Conservation (phyloP, 176 grass and related monocot species). For the Puccinellia tenuiflora region DNA sequence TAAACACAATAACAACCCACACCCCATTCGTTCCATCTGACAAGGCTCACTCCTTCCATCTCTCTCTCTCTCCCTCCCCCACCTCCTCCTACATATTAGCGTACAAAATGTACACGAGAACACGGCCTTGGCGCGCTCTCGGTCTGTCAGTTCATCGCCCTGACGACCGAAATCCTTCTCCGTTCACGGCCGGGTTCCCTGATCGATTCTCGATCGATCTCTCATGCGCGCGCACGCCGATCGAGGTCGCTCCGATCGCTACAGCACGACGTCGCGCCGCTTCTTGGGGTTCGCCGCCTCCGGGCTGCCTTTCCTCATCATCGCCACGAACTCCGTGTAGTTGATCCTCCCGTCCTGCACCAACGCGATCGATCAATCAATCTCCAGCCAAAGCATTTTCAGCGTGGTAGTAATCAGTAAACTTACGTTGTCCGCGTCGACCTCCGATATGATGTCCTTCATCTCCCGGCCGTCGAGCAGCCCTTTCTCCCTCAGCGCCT, state of each 20-base stretch:
- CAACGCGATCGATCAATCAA: background rate
- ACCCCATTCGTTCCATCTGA: background rate
- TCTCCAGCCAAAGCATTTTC: background rate
- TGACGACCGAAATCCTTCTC: background rate
- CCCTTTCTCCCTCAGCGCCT: constrained; percentile 67
- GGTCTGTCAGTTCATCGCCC: background rate
- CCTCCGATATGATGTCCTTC: constrained; percentile 74
- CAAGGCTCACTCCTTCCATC: no score
- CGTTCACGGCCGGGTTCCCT: background rate
- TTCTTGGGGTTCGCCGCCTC: constrained; percentile 69
- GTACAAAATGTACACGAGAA: background rate
- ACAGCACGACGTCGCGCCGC: constrained; percentile 65
- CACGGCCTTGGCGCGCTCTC: background rate
- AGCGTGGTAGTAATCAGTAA: no score
- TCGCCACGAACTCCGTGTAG: constrained; percentile 73
- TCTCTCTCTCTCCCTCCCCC: background rate
- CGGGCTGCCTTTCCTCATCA: constrained; percentile 79
- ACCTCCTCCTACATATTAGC: background rate
- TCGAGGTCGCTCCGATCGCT: background rate
- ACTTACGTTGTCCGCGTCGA: constrained; percentile 69
- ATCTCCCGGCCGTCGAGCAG: constrained; percentile 74
- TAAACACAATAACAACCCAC: background rate
- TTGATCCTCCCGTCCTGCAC: constrained; percentile 81
- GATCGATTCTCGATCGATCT: background rate
- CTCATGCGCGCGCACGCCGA: background rate